Conservation (phyloP, 306 rosid genomes). For the Cucurbita ficifolia region DNA sequence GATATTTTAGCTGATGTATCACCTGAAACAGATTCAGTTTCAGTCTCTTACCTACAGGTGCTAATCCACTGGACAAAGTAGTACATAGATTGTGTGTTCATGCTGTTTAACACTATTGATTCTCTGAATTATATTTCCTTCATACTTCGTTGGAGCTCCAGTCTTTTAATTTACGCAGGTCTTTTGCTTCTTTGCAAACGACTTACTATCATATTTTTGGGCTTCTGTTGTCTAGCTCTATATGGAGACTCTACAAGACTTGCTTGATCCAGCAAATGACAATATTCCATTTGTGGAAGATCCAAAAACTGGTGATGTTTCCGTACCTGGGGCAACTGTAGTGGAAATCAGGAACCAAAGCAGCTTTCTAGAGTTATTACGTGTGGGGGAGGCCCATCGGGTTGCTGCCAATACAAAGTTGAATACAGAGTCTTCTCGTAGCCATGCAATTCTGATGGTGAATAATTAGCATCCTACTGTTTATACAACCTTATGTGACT, state of each 20-base stretch:
- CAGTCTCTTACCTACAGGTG: slow-evolving; percentile 85
- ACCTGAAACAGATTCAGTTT: slow-evolving; percentile 52
- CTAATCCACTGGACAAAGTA: neutral
- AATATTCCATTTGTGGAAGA: slow-evolving; percentile 87
- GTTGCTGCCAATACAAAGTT: slow-evolving; percentile 85
- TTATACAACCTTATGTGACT: slow-evolving; percentile 3
- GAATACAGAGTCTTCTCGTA: slow-evolving; percentile 93
- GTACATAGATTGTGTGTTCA: neutral
- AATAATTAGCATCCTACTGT: slow-evolving; percentile 16
- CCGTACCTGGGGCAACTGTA: slow-evolving; percentile 71
- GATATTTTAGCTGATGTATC: slow-evolving; percentile 66
- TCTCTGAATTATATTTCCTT: neutral
- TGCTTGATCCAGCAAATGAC: slow-evolving; percentile 82
- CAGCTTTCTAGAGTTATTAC: slow-evolving; percentile 61
- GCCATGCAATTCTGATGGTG: slow-evolving; percentile 94
- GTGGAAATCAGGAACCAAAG: slow-evolving; percentile 73
- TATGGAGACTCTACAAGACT: slow-evolving; percentile 87
- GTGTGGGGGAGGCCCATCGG: slow-evolving; percentile 83
- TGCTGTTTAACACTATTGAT: neutral
- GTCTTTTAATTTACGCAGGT: neutral
- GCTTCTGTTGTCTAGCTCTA: slow-evolving; percentile 49
- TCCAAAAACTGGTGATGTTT: slow-evolving; percentile 82
- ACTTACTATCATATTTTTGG: neutral
- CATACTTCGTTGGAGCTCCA: neutral
- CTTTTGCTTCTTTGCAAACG: slow-evolving; percentile 5